Evolutionary conservation across 2,329 filamentous ascomycete genomes (phyloP).

Genomic region (Diaporthe nobilis): DNA sequence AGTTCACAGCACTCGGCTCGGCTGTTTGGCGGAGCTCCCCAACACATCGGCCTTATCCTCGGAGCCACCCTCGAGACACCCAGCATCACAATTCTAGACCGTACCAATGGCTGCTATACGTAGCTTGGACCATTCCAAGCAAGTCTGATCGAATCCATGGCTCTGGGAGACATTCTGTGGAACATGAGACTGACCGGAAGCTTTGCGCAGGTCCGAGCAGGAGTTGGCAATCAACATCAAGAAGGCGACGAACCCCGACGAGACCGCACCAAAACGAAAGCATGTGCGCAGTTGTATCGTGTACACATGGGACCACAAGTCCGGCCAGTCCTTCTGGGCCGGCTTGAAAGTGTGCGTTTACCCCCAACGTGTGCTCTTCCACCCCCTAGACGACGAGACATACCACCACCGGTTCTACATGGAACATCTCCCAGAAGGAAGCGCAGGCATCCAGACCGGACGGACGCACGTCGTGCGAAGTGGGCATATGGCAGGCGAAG

Average conservation of each 20-base stretch:
- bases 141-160: not conserved
- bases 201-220: conserved; percentile 70
- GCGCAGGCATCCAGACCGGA: not conserved
- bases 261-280: conserved; percentile 82
- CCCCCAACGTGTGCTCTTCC: conserved; percentile 19
- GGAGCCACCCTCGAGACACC: not conserved
- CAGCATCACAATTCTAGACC: not conserved
- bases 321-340: conserved; percentile 93
- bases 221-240: conserved; percentile 79
- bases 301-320: conserved; percentile 99
- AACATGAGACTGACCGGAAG: not conserved
- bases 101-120: not conserved
- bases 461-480: not conserved
- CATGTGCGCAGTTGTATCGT: conserved; percentile 99
- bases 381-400: conserved; percentile 5
- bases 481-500: not conserved
- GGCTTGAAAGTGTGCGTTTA: conserved; percentile 90
- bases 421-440: not conserved
- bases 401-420: conserved; percentile 1
- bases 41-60: not conserved
- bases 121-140: not conserved
- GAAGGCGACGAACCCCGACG: conserved; percentile 78
- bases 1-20: not conserved
- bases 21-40: not conserved
- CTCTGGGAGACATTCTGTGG: not conserved